Base-by-base conservation (phyloP, 1,284 basidiomycete species). In the Cystobasidium sp. region DNA sequence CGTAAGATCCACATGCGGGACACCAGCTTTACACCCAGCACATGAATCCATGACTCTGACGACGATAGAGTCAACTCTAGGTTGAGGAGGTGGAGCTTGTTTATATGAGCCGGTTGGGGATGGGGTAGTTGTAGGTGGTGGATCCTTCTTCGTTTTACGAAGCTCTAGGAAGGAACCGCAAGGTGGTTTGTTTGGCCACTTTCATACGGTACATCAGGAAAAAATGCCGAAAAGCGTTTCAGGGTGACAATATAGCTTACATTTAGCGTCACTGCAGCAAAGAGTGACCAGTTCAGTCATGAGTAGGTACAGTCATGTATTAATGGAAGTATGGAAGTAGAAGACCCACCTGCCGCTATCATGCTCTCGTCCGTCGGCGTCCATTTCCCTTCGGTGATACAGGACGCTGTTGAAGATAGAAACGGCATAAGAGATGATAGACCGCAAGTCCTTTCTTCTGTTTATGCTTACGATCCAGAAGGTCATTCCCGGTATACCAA, bases 1-100 rank as follows among this genome's bases (percentile, higher is more conserved):
- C 37, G 76, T 78, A 18, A 80, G 65, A 53, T 80, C 79, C 20
- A 78, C 76, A 62, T 78, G 78, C 6, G 78, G 53, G 8, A 73
- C 52, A 18, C 68, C 67, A 6, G 78, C 74, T 37, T 61, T 61
- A 67, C 79, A 80, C 3, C 79, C 79, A 4, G 78, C 79, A 59
- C 79, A 80, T 41, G 74, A 44, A 66, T 80, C 79, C 62, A 78
- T 76, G 14, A 70, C 59, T 39, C 66, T 24, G 24, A 66, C 61
- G 37, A 68, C 56, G 16, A 69, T 75, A 16, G 59, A 43, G 7
- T 47, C 41, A 31, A 31, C 31, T n/a, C 39, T 16, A 46, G 41
- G 39, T 24, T 62, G 22, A 8, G 49, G 31, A 6, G 56, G 59
- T 3, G 51, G 68, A 4, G 37, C 61, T 43, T n/a, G 20, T 3